phyloP scores from a whole-genome alignment of 768 basidiomycete genomes.

The Glaciozyma antarctica region DNA sequence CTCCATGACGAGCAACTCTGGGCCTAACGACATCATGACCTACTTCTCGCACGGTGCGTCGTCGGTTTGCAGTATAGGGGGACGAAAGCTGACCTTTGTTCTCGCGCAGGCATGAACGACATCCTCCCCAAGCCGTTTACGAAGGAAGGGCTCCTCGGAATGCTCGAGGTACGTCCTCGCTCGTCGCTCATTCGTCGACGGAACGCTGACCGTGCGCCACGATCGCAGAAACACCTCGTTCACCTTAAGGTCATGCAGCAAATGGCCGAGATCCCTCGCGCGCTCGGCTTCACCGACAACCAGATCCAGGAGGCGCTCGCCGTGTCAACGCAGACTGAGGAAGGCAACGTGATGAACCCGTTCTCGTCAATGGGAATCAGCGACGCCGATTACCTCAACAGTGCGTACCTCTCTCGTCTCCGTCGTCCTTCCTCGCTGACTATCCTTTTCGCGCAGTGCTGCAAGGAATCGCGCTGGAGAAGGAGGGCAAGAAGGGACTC shows the following conservation, averaged over 20 bases:
- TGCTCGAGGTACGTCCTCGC: constrained; percentile 62
- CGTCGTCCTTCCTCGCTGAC: no score
- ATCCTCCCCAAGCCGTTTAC: constrained; percentile 94
- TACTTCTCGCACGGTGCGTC: constrained; percentile 64
- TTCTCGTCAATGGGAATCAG: constrained; percentile 71
- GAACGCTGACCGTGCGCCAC: constrained; percentile 1
- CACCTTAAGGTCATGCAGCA: constrained; percentile 72
- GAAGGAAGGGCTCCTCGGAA: constrained; percentile 77
- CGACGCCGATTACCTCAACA: constrained; percentile 68
- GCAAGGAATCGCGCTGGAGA: not conserved
- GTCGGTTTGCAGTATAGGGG: not conserved
- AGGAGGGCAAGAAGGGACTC: constrained; percentile 1
- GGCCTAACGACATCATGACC: constrained; percentile 83
- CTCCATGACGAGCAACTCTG: constrained; percentile 93
- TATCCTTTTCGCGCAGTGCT: no score
- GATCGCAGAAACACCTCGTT: constrained; percentile 64
- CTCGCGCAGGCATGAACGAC: constrained; percentile 74
- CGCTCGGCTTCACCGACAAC: constrained; percentile 53
- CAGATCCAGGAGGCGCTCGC: constrained; percentile 39
- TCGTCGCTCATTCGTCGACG: constrained; percentile 10
- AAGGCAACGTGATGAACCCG: constrained; percentile 51
- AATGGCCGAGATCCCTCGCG: constrained; percentile 56
- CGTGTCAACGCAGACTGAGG: constrained; percentile 13
- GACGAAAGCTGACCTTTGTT: not conserved
- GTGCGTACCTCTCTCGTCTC: no score